Evolutionary conservation across 2,329 filamentous ascomycete species (phyloP).

Genomic region (Fusarium pseudoanthophilum): DNA sequence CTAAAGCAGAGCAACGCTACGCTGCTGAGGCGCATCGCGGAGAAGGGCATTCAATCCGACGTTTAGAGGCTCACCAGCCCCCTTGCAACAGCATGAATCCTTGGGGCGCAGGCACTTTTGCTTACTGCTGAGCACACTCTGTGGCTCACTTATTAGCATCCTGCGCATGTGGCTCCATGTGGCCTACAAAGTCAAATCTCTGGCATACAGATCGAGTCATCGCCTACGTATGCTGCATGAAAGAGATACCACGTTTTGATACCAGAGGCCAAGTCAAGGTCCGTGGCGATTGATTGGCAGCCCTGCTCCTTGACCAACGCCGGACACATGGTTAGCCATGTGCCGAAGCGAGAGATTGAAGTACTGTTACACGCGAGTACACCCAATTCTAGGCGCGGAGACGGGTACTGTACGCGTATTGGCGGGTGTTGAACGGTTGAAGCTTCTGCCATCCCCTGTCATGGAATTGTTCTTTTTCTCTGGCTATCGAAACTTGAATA

Average conservation of each 20-base stretch:
- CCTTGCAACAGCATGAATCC: constrained; percentile 18
- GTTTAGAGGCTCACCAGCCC: constrained; percentile 15
- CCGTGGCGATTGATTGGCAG: constrained; percentile 34
- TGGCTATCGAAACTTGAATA: constrained; percentile 24
- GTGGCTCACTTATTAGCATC: not conserved
- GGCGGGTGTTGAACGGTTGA: constrained; percentile 24
- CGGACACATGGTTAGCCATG: constrained; percentile 41
- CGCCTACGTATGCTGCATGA: constrained; percentile 5
- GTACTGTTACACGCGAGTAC: constrained; percentile 26
- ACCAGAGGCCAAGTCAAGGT: constrained; percentile 1
- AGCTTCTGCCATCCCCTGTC: constrained; percentile 34
- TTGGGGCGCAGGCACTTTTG: constrained; percentile 16
- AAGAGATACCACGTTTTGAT: constrained; percentile 4
- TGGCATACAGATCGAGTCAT: constrained; percentile 7
- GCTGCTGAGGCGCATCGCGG: constrained; percentile 21
- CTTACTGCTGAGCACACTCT: not conserved
- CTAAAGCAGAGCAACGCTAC: not conserved
- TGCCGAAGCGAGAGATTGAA: constrained; percentile 28
- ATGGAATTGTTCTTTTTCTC: constrained; percentile 47
- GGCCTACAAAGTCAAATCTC: constrained; percentile 9
- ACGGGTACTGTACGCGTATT: constrained; percentile 25
- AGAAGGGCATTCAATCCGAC: constrained; percentile 14
- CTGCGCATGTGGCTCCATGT: constrained; percentile 11
- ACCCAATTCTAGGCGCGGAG: not conserved
- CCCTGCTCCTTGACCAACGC: constrained; percentile 31